A percentile compares a stretch with the other conserved stretches of the same genome.
Conservation (phyloP, 1,139 yeast genomes). For the Magnusiomyces suaveolens region DNA sequence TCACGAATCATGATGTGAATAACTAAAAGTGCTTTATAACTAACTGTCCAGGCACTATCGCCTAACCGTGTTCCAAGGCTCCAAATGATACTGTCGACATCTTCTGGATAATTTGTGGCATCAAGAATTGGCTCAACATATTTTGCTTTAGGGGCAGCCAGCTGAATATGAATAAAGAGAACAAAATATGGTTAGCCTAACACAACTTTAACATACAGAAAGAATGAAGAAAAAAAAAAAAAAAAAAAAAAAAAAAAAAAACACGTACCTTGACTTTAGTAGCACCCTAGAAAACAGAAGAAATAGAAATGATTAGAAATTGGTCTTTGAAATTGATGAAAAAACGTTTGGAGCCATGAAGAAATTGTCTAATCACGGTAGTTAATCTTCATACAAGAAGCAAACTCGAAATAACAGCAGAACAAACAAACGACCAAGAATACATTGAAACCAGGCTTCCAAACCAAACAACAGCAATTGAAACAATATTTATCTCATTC, state of each 20-base stretch:
- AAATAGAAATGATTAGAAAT: conserved; percentile 4
- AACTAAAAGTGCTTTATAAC: conserved; percentile 74
- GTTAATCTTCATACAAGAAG: too few species aligned
- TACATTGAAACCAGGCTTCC: too few species aligned
- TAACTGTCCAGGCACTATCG: conserved; percentile 78
- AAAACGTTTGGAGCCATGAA: not conserved
- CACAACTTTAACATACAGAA: not conserved
- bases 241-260: not conserved
- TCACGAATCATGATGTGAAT: conserved; percentile 87
- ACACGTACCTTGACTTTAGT: conserved; percentile 46
- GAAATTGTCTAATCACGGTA: too few species aligned
- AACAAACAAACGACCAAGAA: too few species aligned
- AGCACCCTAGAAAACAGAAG: conserved; percentile 39
- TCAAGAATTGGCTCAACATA: conserved; percentile 86
- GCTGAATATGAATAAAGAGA: conserved; percentile 37
- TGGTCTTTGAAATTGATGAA: not conserved
- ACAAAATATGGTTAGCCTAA: conserved; percentile 32
- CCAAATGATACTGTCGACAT: conserved; percentile 60
- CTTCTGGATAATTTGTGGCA: conserved; percentile 55
- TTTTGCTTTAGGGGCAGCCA: conserved; percentile 97
- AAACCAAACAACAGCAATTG: too few species aligned
- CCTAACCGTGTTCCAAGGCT: conserved; percentile 51
- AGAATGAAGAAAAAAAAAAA: not conserved
- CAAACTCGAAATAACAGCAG: too few species aligned
- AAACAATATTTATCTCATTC: too few species aligned